Conservation (phyloP, 2,329 filamentous ascomycete genomes). For the Orbilia oligospora region DNA sequence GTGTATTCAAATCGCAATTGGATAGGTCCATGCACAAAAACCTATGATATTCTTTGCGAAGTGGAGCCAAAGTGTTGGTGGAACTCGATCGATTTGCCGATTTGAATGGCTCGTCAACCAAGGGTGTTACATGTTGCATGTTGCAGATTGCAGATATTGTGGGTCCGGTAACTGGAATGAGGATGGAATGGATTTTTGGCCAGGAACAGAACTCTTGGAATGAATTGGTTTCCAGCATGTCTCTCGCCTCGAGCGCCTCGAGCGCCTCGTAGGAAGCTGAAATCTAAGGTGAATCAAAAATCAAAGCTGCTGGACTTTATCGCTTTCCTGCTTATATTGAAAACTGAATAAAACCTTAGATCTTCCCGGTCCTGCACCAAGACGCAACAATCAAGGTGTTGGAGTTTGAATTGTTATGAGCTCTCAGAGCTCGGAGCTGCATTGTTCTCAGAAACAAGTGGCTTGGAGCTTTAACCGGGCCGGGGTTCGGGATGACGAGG, state of each 20-base stretch:
- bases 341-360: neutral
- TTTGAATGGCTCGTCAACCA: slow-evolving; percentile 29
- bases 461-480: slow-evolving; percentile 27
- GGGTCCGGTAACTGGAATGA: slow-evolving; percentile 29
- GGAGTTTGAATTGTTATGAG: neutral
- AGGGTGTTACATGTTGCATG: slow-evolving; percentile 21
- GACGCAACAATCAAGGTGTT: neutral
- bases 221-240: neutral
- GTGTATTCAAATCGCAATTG: neutral
- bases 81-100: slow-evolving; percentile 33
- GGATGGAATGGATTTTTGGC: neutral
- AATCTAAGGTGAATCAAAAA: neutral
- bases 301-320: neutral
- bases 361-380: neutral
- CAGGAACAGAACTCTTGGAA: slow-evolving; percentile 10
- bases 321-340: neutral
- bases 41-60: neutral
- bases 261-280: neutral
- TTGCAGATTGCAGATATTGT: slow-evolving; percentile 5
- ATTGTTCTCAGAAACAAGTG: slow-evolving; percentile 6
- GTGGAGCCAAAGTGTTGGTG: slow-evolving; percentile 11
- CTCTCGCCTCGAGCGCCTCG: too few relatives aligned
- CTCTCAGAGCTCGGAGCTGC: slow-evolving; percentile 14
- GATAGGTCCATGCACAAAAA: slow-evolving; percentile 1
- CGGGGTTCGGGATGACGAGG: slow-evolving; percentile 31